Conservation (phyloP, 179 eudicot genomes). For the Actinidia arguta region DNA sequence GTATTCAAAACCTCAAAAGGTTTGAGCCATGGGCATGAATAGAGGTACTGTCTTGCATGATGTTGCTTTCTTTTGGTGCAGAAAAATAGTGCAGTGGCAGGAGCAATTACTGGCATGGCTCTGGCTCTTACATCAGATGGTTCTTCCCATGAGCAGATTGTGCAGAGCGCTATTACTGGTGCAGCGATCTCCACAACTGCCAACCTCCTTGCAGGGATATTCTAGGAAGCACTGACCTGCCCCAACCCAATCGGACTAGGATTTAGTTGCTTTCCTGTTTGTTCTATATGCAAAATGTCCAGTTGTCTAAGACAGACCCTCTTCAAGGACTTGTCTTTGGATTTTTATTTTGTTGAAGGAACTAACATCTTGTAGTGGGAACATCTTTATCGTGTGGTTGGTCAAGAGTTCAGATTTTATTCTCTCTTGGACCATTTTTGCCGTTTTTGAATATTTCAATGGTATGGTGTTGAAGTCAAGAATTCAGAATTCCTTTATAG, state of each 20-base stretch:
- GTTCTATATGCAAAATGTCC: not conserved
- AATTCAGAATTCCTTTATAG: no score
- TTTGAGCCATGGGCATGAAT: no score
- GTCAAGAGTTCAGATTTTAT: no score
- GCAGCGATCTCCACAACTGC: conserved; percentile 88
- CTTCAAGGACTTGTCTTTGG: no score
- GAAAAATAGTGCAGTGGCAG: conserved; percentile 85
- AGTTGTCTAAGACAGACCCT: not conserved
- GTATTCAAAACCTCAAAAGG: no score
- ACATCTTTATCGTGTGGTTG: not conserved
- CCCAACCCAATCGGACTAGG: no score
- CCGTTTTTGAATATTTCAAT: no score
- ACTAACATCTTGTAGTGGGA: not conserved
- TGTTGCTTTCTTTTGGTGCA: conserved; percentile 25
- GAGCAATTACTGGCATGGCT: conserved; percentile 78
- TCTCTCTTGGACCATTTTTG: no score
- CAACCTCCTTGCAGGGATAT: conserved; percentile 67
- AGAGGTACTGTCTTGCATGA: no score
- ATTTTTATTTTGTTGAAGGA: not conserved
- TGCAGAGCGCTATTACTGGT: conserved; percentile 85
- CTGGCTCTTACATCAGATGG: conserved; percentile 60
- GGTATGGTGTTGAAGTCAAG: no score
- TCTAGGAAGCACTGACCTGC: conserved; percentile 43
- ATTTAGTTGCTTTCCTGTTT: not conserved
- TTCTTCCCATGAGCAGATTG: conserved; percentile 74